Base-by-base conservation (phyloP, 805 yeast species). In the Metschnikowia santaceciliae region DNA sequence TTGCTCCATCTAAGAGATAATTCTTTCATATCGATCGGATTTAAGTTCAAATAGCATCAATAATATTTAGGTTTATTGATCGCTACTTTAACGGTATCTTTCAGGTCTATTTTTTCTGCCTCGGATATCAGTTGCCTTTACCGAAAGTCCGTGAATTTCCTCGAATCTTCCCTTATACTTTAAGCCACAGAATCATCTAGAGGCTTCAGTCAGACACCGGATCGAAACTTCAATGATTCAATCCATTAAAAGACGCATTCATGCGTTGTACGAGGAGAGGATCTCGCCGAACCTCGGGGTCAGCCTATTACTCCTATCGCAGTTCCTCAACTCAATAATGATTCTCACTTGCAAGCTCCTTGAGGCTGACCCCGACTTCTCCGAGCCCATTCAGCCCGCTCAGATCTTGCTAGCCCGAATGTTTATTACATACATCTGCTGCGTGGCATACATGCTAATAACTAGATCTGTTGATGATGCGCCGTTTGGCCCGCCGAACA, bases 391-490 rank as follows among this genome's bases (percentile, higher is more conserved):
- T 56, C 83, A 85, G 61, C 95, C 96, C 1, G 66, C 87, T 32
- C 96, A 90, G 66, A 86, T 90, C 48, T 71, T 90, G 37, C 78
- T 88, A 56, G 83, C 80, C 2, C 77, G 97, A 50, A 90, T 89
- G 96, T 48, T 69, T 20, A 77, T 89, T 52, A 91, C 97, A 0
- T 78, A 81, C 52, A 44, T 72, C 0, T 78, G 83, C 17, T 83
- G 92, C 53, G 59, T 80, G 32, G 47, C 69, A 0, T 86, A 83
- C 61, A 79, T 86, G 82, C 66, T 65, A 47, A 58, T 72, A 47
- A 73, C 77, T 30, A 71, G 72, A 52, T 61, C 70, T 4, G 81
- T 82, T 8, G 80, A 79, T 1, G 76, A 82, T 52, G 84, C 81
- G 11, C 86, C 92, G 2, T 77, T 82, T 55, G 97, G 97, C 0